These are phyloP conservation scores for Lyophyllum shimeji DNA, from an alignment of 768 basidiomycete genomes.

Conservation along the genomic window DNA sequence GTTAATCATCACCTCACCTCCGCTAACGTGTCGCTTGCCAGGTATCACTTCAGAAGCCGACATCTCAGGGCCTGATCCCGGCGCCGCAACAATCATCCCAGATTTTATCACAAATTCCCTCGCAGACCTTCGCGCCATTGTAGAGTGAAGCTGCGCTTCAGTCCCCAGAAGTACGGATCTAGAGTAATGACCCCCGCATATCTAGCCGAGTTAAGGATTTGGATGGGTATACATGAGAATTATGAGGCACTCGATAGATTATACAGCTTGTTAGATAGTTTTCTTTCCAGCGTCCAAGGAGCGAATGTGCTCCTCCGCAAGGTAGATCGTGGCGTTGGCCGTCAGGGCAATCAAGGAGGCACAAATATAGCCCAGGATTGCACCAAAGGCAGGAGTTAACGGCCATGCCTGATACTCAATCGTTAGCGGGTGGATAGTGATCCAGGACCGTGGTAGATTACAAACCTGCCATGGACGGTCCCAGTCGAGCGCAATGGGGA, in stretches of 20 bases:
- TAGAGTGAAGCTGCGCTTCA: constrained; percentile 4
- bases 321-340: constrained; percentile 34
- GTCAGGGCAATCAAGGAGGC: constrained; percentile 58
- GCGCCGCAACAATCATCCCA: constrained; percentile 72
- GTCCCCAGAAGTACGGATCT: constrained; percentile 1
- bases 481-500: constrained; percentile 94
- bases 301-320: constrained; percentile 39
- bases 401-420: constrained; percentile 70
- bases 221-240: constrained; percentile 1
- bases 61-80: constrained; percentile 66
- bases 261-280: constrained; percentile 6
- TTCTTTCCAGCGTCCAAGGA: constrained; percentile 20
- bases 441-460: constrained; percentile 6
- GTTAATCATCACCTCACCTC: not conserved
- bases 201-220: not conserved
- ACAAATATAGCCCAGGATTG: constrained; percentile 64
- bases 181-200: not conserved
- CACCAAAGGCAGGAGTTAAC: constrained; percentile 72
- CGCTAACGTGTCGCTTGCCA: constrained; percentile 25
- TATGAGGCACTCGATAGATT: not conserved
- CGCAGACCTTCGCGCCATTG: constrained; percentile 66
- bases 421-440: not conserved
- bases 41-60: constrained; percentile 79
- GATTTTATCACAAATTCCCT: constrained; percentile 80
- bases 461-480: constrained; percentile 95